phyloP scores from a whole-genome alignment of 148 eudicot species.

The Persicaria maculosa region DNA sequence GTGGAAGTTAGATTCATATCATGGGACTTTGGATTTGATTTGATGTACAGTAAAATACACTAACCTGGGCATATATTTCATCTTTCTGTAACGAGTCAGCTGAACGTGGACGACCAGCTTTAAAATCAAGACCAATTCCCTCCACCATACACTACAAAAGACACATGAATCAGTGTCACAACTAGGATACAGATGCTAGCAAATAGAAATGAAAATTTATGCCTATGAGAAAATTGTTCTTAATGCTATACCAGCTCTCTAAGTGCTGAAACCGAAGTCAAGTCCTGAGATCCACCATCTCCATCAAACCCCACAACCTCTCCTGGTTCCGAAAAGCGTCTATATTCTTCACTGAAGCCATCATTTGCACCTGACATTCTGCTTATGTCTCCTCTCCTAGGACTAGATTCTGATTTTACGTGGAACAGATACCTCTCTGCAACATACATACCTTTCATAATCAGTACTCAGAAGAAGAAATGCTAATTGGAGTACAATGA shows the following conservation, averaged over 20 bases:
- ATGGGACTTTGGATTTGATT: neutral
- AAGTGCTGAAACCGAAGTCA: constrained; percentile 50
- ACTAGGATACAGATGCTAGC: constrained; percentile 10
- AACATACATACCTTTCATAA: constrained; percentile 16
- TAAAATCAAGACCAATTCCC: constrained; percentile 65
- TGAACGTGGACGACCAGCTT: constrained; percentile 53
- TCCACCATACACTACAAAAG: constrained; percentile 61
- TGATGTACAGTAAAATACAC: neutral
- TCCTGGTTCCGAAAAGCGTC: constrained; percentile 29
- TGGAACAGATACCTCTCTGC: constrained; percentile 71
- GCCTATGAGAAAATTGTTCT: neutral
- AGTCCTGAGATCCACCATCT: constrained; percentile 22
- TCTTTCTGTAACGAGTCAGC: constrained; percentile 39
- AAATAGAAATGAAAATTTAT: neutral
- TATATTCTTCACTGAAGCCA: constrained; percentile 45
- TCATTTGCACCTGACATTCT: constrained; percentile 38
- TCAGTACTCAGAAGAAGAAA: constrained; percentile 20
- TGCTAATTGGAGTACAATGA: neutral
- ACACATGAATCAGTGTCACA: constrained; percentile 11
- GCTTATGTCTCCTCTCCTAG: constrained; percentile 46
- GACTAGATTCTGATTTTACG: constrained; percentile 39
- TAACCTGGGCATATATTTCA: constrained; percentile 76
- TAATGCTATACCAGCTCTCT: constrained; percentile 53
- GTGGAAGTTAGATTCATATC: neutral
- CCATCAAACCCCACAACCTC: constrained; percentile 32